Base-by-base conservation (phyloP, 1,284 basidiomycete genomes). In the Ceratobasidium sp. region DNA sequence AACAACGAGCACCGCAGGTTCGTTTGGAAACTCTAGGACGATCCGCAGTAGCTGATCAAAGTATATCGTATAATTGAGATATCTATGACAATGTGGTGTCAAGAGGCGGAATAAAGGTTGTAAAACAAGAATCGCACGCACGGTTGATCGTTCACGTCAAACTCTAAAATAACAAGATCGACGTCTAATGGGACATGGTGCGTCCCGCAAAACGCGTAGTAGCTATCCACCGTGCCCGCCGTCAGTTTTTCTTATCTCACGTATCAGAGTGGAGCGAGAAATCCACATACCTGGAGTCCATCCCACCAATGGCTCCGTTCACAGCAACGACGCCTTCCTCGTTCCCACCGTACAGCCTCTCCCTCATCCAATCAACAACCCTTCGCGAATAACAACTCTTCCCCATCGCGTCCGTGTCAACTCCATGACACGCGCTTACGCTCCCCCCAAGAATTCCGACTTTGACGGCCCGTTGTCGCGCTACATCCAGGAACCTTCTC, bases 91-190 rank as follows among this genome's bases (percentile, higher is more conserved):
- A 31, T 6, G 11, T 41, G 6, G 11, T 5, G 11, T 41, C 36
- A 41, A 41, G 36, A 24, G 24, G 50, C 19, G 24, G 50, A 51
- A 51, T n/a, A 51, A n/a, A 17, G 19, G 19, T 6, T 6, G 50
- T 4, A 51, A 19, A 51, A 8, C 33, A n/a, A 50, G 15, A 48
- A 50, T 64, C 45, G 50, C 41, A 62, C 75, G 22, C 48, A 73
- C 75, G 75, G 69, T 36, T 76, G 75, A 45, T 76, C 75, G 60
- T 76, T 76, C 15, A 73, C 75, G 27, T 76, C 75, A 59, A 76
- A 76, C 44, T 76, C 75, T 11, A 76, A 63, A 36, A 76, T 73
- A 1, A 76, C 27, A n/a, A 76, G 62, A 36, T 76, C 75, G 14
- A 76, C 75, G 27, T 76, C 75, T 24, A 57, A 51, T 4, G 64